Conservation (phyloP, 2,329 filamentous ascomycete genomes). For the Colletotrichum destructivum region DNA sequence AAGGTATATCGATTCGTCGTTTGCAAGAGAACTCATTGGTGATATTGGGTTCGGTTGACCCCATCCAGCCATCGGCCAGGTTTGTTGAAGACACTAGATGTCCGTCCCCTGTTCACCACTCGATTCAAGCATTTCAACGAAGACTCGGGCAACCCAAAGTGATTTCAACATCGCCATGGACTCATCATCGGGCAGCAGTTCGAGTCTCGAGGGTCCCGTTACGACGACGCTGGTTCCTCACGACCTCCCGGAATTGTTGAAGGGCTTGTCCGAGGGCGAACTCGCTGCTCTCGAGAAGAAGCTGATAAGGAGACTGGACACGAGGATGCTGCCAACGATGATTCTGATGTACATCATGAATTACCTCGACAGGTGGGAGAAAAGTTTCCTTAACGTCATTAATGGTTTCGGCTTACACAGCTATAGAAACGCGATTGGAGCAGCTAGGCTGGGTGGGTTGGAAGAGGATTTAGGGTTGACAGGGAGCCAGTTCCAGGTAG, state of each 20-base stretch:
- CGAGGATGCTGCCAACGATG: slow-evolving; percentile 75
- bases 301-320: slow-evolving; percentile 74
- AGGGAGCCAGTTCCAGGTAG: slow-evolving; percentile 54
- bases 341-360: slow-evolving; percentile 81
- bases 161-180: not conserved
- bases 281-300: slow-evolving; percentile 63
- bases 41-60: too few species aligned
- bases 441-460: slow-evolving; percentile 66
- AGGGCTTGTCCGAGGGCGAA: slow-evolving; percentile 43
- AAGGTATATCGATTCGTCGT: too few species aligned
- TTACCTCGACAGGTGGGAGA: slow-evolving; percentile 66
- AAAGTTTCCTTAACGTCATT: too few species aligned
- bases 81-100: too few species aligned
- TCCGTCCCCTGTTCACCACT: not conserved
- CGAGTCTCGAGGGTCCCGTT: slow-evolving; percentile 1
- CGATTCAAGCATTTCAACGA: not conserved
- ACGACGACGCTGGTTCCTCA: not conserved
- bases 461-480: slow-evolving; percentile 53
- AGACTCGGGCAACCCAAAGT: not conserved
- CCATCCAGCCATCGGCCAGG: too few species aligned
- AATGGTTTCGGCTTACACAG: not conserved
- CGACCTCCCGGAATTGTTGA: slow-evolving; percentile 9
- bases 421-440: slow-evolving; percentile 60
- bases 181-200: not conserved
- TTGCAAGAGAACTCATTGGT: too few species aligned